phyloP scores from a whole-genome alignment of 768 basidiomycete genomes.

The Hydnum rufescens region DNA sequence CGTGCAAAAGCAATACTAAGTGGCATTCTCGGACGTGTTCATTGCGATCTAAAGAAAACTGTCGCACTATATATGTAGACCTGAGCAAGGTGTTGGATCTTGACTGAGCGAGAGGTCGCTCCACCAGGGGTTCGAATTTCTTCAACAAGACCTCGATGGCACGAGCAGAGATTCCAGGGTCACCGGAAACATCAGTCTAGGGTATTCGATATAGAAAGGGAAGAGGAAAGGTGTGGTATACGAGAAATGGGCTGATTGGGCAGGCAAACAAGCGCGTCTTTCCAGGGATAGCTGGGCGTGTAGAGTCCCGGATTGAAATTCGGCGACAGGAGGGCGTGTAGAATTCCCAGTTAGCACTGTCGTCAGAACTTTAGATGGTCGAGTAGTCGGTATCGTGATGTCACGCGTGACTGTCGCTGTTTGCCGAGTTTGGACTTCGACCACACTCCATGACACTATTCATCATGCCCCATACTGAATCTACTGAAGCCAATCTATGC shows the following conservation, averaged over 20 bases:
- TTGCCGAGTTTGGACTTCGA: too few species aligned
- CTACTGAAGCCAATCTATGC: too few species aligned
- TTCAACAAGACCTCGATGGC: conserved; percentile 57
- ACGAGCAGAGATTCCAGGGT: conserved; percentile 28
- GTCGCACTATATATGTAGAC: conserved; percentile 13
- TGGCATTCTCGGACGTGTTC: conserved; percentile 16
- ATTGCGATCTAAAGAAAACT: conserved; percentile 15
- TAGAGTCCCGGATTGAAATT: conserved; percentile 29
- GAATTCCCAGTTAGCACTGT: conserved; percentile 34
- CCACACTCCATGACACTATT: too few species aligned
- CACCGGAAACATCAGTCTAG: conserved; percentile 27
- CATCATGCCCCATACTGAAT: too few species aligned
- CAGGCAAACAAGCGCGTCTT: conserved; percentile 44
- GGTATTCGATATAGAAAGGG: conserved; percentile 65
- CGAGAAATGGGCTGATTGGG: conserved; percentile 46
- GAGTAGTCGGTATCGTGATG: too few species aligned
- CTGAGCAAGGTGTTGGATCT: conserved; percentile 13
- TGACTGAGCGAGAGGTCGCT: conserved; percentile 13
- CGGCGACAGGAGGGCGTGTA: conserved; percentile 28
- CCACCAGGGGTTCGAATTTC: conserved; percentile 37
- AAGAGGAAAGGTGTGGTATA: conserved; percentile 65
- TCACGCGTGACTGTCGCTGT: neutral
- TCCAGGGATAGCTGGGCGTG: conserved; percentile 39
- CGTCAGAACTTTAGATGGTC: conserved; percentile 2
- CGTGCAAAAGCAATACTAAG: conserved; percentile 59